phyloP scores from a whole-genome alignment of 495 filamentous ascomycete species.

The Xylaria scruposa region DNA sequence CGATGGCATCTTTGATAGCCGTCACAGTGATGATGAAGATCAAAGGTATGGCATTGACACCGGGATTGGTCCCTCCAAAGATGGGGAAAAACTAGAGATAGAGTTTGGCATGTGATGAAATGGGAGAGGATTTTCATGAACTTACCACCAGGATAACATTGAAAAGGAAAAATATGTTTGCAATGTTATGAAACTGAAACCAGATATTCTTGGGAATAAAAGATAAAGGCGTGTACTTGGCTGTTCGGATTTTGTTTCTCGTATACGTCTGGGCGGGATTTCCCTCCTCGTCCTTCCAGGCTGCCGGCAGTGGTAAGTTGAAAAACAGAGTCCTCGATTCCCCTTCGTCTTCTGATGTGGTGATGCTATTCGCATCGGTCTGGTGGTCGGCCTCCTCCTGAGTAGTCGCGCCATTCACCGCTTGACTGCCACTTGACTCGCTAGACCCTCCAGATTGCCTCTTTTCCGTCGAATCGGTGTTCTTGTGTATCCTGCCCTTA shows the following conservation, averaged over 20 bases:
- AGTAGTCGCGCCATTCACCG: conserved; percentile 44
- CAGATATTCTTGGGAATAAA: conserved; percentile 98
- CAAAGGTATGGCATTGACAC: conserved; percentile 85
- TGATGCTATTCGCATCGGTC: conserved; percentile 35
- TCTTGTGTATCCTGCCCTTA: conserved; percentile 75
- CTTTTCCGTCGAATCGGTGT: conserved; percentile 69
- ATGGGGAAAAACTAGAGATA: conserved; percentile 84
- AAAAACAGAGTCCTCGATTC: conserved; percentile 71
- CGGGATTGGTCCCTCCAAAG: conserved; percentile 91
- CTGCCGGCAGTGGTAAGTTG: conserved; percentile 79
- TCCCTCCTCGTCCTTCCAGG: conserved; percentile 84
- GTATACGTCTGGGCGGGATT: conserved; percentile 71
- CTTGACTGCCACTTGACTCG: conserved; percentile 52
- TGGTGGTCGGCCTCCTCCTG: conserved; percentile 34
- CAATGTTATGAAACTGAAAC: conserved; percentile 98
- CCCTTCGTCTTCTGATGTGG: conserved; percentile 35
- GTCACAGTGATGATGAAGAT: conserved; percentile 95
- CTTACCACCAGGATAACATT: conserved; percentile 92
- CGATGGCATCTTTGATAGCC: conserved; percentile 93
- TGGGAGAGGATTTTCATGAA: conserved; percentile 28
- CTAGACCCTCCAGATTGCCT: conserved; percentile 63
- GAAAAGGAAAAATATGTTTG: conserved; percentile 98
- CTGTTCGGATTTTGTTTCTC: conserved; percentile 96
- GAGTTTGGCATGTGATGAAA: conserved; percentile 27
- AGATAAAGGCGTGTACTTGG: conserved; percentile 94